Evolutionary conservation across 2,329 filamentous ascomycete species (phyloP).

Genomic region (Stachybotrys chartarum): DNA sequence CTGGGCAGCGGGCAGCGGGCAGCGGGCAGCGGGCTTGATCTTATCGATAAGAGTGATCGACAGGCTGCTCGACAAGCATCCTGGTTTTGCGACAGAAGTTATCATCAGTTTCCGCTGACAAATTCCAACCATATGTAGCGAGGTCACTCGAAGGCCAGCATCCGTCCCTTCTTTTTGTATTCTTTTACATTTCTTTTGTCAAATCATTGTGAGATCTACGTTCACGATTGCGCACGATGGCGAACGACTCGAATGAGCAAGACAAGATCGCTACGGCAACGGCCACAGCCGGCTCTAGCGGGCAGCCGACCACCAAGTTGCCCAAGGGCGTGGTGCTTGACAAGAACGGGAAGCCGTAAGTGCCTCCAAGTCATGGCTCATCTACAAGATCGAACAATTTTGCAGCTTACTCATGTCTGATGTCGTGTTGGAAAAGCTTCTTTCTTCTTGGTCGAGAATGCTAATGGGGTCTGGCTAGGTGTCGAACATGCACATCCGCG

Average conservation of each 20-base stretch:
- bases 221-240: slow-evolving; percentile 19
- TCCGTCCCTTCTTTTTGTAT: neutral
- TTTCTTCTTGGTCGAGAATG: neutral
- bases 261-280: slow-evolving; percentile 8
- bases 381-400: too few relatives aligned
- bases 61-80: too few relatives aligned
- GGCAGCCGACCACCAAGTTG: slow-evolving; percentile 42
- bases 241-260: slow-evolving; percentile 26
- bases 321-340: slow-evolving; percentile 69
- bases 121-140: too few relatives aligned
- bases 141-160: too few relatives aligned
- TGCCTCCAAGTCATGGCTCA: slow-evolving; percentile 4
- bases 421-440: neutral
- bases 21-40: too few relatives aligned
- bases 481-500: slow-evolving; percentile 66
- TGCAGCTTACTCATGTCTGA: too few relatives aligned
- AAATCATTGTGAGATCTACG: neutral
- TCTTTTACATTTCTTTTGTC: neutral
- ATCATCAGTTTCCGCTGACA: too few relatives aligned
- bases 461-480: slow-evolving; percentile 39
- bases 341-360: slow-evolving; percentile 80
- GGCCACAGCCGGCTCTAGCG: slow-evolving; percentile 11
- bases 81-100: too few relatives aligned
- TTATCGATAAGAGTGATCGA: too few relatives aligned
- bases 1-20: too few relatives aligned